A percentile compares a stretch with the other conserved stretches of the same genome.
Evolutionary conservation across 176 grass and related monocot species (phyloP).

Genomic region (Avena eriantha): DNA sequence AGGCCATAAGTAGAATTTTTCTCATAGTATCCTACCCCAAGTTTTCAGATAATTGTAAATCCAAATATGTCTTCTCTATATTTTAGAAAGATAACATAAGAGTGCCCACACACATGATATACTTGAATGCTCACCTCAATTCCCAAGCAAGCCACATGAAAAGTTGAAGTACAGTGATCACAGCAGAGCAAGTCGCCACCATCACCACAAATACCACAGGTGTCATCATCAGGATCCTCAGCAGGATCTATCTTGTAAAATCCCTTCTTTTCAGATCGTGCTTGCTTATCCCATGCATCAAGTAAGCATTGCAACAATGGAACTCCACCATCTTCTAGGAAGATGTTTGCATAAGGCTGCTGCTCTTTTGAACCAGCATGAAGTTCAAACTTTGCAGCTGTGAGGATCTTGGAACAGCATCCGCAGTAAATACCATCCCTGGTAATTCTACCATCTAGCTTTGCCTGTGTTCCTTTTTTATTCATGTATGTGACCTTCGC

Average conservation of each 20-base stretch:
- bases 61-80: constrained; percentile 3
- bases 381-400: constrained; percentile 85
- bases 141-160: constrained; percentile 86
- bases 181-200: constrained; percentile 93
- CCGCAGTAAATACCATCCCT: constrained; percentile 88
- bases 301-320: constrained; percentile 78
- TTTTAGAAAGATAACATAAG: constrained; percentile 16
- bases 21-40: not conserved
- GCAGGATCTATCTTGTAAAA: constrained; percentile 71
- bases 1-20: constrained; percentile 22
- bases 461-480: constrained; percentile 61
- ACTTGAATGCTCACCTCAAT: constrained; percentile 66
- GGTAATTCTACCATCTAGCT: constrained; percentile 75
- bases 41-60: constrained; percentile 26
- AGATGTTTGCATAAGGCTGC: constrained; percentile 70
- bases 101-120: constrained; percentile 11
- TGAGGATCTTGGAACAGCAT: constrained; percentile 88
- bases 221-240: constrained; percentile 76
- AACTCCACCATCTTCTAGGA: constrained; percentile 57
- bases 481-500: constrained; percentile 85
- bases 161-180: constrained; percentile 86
- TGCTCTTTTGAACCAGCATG: constrained; percentile 92
- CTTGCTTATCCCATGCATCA: constrained; percentile 85
- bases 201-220: constrained; percentile 89
- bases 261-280: constrained; percentile 65